Percentiles rank a stretch among this genome's conserved stretches.
phyloP scores from a whole-genome alignment of 495 filamentous ascomycete species.

The Penicillium paxilli region DNA sequence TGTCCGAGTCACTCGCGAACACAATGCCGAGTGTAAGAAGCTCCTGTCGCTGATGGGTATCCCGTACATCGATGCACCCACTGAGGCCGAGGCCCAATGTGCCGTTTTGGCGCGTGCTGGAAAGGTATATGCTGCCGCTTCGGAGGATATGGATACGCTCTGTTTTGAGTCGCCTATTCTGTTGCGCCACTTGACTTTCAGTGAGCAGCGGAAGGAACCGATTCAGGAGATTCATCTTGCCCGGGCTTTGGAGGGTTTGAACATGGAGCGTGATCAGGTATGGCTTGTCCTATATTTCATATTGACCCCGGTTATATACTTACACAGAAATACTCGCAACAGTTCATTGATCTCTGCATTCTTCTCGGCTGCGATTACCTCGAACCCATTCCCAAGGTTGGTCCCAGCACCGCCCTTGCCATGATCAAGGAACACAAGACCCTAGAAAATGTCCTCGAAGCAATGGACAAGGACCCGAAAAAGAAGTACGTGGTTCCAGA shows the following conservation, averaged over 20 bases:
- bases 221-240: conserved; percentile 92
- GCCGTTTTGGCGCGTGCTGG: conserved; percentile 86
- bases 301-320: not conserved
- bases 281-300: not conserved
- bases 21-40: conserved; percentile 91
- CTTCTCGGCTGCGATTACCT: conserved; percentile 97
- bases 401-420: conserved; percentile 86
- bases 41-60: conserved; percentile 93
- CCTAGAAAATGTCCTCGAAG: conserved; percentile 82
- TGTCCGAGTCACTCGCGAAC: conserved; percentile 92
- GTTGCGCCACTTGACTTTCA: conserved; percentile 90
- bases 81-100: conserved; percentile 96
- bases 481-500: conserved; percentile 81
- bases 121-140: conserved; percentile 95
- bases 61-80: conserved; percentile 91
- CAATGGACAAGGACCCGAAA: conserved; percentile 71
- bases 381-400: conserved; percentile 92
- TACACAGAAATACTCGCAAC: not conserved
- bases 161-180: conserved; percentile 93
- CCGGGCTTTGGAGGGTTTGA: conserved; percentile 78
- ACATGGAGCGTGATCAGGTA: conserved; percentile 84
- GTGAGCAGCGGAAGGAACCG: conserved; percentile 94
- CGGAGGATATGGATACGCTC: conserved; percentile 98
- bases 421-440: conserved; percentile 87
- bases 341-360: conserved; percentile 98